Evolutionary conservation across 768 basidiomycete species (phyloP).

Genomic region (Tulasnella sp.): DNA sequence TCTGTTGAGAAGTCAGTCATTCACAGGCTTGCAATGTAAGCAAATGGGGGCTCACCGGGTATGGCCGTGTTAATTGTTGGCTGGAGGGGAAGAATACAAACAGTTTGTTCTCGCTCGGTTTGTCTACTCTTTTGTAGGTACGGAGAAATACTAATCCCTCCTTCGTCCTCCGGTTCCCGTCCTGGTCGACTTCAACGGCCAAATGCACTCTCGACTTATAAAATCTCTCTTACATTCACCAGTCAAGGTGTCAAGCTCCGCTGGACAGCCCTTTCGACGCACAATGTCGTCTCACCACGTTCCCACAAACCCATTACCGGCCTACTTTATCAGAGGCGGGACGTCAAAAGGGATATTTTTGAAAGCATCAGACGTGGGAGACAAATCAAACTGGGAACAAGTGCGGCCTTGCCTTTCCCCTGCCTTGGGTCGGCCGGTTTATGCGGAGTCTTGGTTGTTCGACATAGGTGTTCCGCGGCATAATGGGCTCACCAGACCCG

Average conservation of each 20-base stretch:
- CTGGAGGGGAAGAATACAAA: conserved; percentile 2
- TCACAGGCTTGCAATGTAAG: background rate
- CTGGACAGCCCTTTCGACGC: background rate
- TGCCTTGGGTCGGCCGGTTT: background rate
- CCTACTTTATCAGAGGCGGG: conserved; percentile 62
- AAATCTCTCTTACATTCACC: background rate
- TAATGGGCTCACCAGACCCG: conserved; percentile 73
- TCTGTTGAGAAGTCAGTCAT: background rate
- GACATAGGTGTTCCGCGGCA: conserved; percentile 15
- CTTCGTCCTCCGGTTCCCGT: background rate
- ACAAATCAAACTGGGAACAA: conserved; percentile 48
- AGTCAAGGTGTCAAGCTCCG: background rate
- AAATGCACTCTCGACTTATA: background rate
- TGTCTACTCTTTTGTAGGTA: background rate
- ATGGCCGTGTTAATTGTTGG: background rate
- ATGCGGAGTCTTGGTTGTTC: background rate
- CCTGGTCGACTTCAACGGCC: background rate
- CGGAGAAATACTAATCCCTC: background rate
- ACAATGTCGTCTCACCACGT: background rate
- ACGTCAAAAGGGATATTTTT: conserved; percentile 77
- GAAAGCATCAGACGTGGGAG: conserved; percentile 47
- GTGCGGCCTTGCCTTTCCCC: background rate
- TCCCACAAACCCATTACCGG: conserved; percentile 39
- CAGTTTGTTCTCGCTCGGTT: background rate
- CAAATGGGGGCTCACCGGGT: background rate